Percentiles rank a stretch among this genome's conserved stretches.
phyloP scores from a whole-genome alignment of 345 rosid species.

The Melaleuca quinquenervia region DNA sequence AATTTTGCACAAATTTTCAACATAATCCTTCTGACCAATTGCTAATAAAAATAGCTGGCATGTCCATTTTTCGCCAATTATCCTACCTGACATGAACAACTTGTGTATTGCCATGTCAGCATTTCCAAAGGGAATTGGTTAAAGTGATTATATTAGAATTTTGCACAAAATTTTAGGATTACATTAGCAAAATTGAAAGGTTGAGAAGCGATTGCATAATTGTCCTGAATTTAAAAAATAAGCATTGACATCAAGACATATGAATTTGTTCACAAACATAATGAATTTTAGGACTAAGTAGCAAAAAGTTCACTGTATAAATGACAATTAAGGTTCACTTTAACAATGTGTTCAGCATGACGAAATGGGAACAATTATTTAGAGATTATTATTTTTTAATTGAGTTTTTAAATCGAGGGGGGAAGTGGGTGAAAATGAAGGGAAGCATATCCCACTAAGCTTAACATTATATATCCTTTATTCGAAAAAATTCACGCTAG shows the following conservation, averaged over 20 bases:
- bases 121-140: not conserved
- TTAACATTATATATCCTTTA: not conserved
- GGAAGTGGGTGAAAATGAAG: not conserved
- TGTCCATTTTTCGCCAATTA: accelerated
- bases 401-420: not conserved
- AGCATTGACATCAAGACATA: not conserved
- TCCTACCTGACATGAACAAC: not conserved
- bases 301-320: not conserved
- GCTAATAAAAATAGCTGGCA: accelerated
- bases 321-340: not conserved
- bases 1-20: not conserved
- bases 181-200: not conserved
- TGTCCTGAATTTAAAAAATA: not conserved
- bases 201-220: not conserved
- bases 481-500: not conserved
- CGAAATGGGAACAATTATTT: not conserved
- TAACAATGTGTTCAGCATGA: too few relatives aligned
- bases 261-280: not conserved
- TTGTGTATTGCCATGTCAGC: not conserved
- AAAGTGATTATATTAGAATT: not conserved
- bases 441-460: not conserved
- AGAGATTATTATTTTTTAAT: not conserved
- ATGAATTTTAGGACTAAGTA: not conserved
- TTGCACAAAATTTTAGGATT: not conserved
- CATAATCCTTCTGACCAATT: not conserved